Percentiles rank a stretch among this genome's conserved stretches.
Conservation (phyloP, 1,284 basidiomycete genomes). For the Bjerkandera adusta region DNA sequence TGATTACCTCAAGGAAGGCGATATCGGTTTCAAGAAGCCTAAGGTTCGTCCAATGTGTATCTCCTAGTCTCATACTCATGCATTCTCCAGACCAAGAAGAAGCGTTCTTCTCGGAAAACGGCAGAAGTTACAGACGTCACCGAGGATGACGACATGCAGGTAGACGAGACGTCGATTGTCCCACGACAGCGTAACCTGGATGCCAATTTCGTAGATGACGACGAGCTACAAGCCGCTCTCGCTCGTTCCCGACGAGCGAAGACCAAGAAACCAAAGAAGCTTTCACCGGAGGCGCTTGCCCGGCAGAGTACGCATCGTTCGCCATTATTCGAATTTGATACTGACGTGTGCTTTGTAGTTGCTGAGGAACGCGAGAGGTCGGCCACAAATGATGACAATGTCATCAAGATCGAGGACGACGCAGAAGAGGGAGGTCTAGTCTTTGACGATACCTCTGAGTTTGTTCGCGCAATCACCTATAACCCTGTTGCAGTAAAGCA, state of each 20-base stretch:
- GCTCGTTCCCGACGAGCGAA: constrained; percentile 84
- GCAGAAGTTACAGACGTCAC: constrained; percentile 61
- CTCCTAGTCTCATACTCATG: constrained; percentile 9
- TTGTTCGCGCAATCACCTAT: constrained; percentile 85
- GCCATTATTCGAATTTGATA: not conserved
- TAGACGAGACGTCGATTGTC: constrained; percentile 67
- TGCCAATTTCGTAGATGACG: constrained; percentile 95
- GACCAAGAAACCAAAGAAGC: constrained; percentile 74
- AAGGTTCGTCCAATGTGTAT: constrained; percentile 56
- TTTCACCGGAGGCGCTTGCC: constrained; percentile 85
- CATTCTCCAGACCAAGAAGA: constrained; percentile 84
- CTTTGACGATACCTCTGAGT: constrained; percentile 97
- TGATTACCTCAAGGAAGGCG: constrained; percentile 91
- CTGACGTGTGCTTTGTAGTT: constrained; percentile 43
- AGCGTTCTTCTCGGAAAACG: constrained; percentile 71
- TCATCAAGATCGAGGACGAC: constrained; percentile 60
- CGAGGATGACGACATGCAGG: constrained; percentile 64
- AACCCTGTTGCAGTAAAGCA: constrained; percentile 48
- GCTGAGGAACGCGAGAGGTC: constrained; percentile 59
- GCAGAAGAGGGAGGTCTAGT: constrained; percentile 66
- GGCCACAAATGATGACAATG: constrained; percentile 43
- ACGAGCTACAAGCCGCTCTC: constrained; percentile 93
- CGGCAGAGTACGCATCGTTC: constrained; percentile 68
- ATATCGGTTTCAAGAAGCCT: constrained; percentile 91
- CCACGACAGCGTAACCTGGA: constrained; percentile 69